phyloP scores from a whole-genome alignment of 2,329 filamentous ascomycete genomes.

The Xylariaceae sp. region DNA sequence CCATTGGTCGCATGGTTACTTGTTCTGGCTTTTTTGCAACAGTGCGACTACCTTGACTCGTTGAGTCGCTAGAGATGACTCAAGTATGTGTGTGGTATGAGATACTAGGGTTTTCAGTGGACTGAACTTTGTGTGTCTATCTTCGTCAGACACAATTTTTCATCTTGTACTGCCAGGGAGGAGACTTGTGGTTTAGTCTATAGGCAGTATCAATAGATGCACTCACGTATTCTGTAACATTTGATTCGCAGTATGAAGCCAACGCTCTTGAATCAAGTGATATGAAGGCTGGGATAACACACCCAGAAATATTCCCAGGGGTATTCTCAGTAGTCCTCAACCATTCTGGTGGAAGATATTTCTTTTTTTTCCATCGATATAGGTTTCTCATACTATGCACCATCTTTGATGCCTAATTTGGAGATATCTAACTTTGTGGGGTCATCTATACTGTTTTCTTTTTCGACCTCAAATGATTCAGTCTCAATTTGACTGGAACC shows the following conservation, averaged over 20 bases:
- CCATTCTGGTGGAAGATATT: too few relatives aligned
- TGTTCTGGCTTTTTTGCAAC: conserved; percentile 32
- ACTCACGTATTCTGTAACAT: conserved; percentile 21
- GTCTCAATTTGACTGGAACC: too few relatives aligned
- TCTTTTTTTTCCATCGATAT: conserved; percentile 7
- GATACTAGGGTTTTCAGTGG: conserved; percentile 31
- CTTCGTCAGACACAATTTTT: conserved; percentile 38
- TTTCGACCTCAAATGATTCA: neutral
- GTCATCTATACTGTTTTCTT: neutral
- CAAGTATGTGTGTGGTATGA: conserved; percentile 36
- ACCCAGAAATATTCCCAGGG: neutral
- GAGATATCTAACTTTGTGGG: conserved; percentile 28
- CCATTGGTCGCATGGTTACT: conserved; percentile 34
- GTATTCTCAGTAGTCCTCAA: neutral
- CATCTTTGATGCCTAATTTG: conserved; percentile 36
- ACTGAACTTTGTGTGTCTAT: conserved; percentile 37
- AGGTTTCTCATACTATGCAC: conserved; percentile 30
- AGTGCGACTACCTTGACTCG: conserved; percentile 32
- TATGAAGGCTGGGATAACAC: too few relatives aligned
- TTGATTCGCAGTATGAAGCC: neutral
- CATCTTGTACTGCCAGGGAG: conserved; percentile 36
- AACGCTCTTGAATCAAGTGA: neutral
- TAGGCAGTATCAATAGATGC: conserved; percentile 39
- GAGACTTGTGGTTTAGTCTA: conserved; percentile 38
- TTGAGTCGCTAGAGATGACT: conserved; percentile 36